Conservation (phyloP, 495 filamentous ascomycete species). For the Rhizodiscina lignyota region DNA sequence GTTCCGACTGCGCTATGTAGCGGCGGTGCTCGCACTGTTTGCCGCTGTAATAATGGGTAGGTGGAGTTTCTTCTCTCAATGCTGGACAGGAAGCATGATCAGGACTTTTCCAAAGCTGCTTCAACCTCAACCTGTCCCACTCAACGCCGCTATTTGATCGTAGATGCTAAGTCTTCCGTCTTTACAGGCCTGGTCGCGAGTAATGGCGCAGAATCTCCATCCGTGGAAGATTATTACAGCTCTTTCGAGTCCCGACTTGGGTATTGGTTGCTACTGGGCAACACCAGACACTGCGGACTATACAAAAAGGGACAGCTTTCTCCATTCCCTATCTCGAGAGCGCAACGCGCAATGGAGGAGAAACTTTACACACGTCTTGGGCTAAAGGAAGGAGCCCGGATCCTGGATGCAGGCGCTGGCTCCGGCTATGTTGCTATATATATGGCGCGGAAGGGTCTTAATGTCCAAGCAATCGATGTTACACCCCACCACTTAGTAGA, state of each 20-base stretch:
- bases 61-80: too few species aligned
- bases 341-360: conserved; percentile 9
- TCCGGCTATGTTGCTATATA: conserved; percentile 8
- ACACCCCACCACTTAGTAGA: conserved; percentile 29
- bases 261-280: conserved; percentile 10
- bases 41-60: too few species aligned
- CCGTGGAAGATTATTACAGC: conserved; percentile 9
- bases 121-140: too few species aligned
- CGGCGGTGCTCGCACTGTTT: too few species aligned
- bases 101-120: too few species aligned
- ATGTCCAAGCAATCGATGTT: conserved; percentile 33
- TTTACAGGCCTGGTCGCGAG: conserved; percentile 5
- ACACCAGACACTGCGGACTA: conserved; percentile 8
- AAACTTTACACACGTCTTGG: conserved; percentile 6
- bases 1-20: too few species aligned
- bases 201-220: conserved; percentile 1
- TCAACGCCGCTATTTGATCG: too few species aligned
- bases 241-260: conserved; percentile 10
- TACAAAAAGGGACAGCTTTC: conserved; percentile 4
- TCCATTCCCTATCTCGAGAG: conserved; percentile 6
- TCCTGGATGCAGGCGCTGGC: conserved; percentile 10
- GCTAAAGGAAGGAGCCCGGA: conserved; percentile 1
- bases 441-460: conserved; percentile 13
- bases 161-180: too few species aligned
- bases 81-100: too few species aligned